Base-by-base conservation (phyloP, 164 flowering plant species). In the Cinnamomum micranthum region DNA sequence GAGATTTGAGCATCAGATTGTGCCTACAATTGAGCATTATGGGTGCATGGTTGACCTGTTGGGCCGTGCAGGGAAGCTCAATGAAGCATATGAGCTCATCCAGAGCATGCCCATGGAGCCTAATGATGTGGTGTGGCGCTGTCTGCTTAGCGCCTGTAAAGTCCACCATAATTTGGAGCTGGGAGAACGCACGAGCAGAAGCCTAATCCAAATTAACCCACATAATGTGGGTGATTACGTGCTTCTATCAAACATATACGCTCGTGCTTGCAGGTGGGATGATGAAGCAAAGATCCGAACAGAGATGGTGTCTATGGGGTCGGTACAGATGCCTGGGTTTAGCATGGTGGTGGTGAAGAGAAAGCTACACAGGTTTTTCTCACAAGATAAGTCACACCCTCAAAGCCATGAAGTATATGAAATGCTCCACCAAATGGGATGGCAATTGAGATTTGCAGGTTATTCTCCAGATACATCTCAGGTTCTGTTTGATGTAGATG, bases 401-500 rank as follows among this genome's bases (percentile, higher is more conserved):
- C 75, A 84, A 50, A 81, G 85, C 24, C 23, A 81, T 4, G 88
- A 76, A 11, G 77, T 91, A 1, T 86, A 88, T 52, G 90, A 90
- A 73, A 90, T 92, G 97, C 78, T 92, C 60, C 85, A 89, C 80
- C 93, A 94, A 75, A 94, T 94, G 88, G 93, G 88, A 41, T 92
- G 97, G 98, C 96, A 90, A 77, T 28, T 94, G 77, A 89, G 82
- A 70, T 92, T 91, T 71, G 95, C 90, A 77, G 97, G 94, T n/a
- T 94, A 94, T 75, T 55, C 69, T 0, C 85, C 92, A 6, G 94
- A 94, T 68, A 86, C 84, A 72, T 84, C 93, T 1, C 86, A 84
- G 69, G 89, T 90, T 27, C 50, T 88, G 83, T 73, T 87, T 25
- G 84, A 90, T 74, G 90, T 82, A 33, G 91, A 86, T 66, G 98